These are phyloP conservation scores for Rhynchosporium graminicola DNA, from an alignment of 2,329 filamentous ascomycete species.

Conservation along the genomic window DNA sequence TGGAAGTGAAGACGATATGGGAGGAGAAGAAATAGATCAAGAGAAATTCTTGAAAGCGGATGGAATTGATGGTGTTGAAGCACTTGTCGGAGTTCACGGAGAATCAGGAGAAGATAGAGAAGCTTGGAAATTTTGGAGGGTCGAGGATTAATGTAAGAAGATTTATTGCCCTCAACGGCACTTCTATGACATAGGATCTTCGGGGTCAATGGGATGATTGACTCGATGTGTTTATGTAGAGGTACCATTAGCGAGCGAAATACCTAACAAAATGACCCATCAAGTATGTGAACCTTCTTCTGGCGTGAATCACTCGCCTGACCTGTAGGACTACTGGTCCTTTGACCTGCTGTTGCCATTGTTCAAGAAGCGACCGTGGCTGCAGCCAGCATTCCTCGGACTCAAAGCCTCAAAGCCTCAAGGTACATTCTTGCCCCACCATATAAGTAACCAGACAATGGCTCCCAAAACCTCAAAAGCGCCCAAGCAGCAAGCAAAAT, in stretches of 20 bases:
- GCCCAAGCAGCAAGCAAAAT: conserved; percentile 30
- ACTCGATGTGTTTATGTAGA: conserved; percentile 21
- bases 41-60: conserved; percentile 84
- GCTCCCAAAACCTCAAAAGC: conserved; percentile 34
- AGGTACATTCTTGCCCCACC: conserved; percentile 23
- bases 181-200: conserved; percentile 1
- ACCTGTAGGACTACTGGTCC: background rate
- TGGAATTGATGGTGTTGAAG: conserved; percentile 82
- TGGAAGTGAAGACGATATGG: conserved; percentile 73
- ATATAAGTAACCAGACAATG: conserved; percentile 26
- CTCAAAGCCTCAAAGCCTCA: conserved; percentile 21
- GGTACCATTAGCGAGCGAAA: conserved; percentile 21
- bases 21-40: conserved; percentile 89
- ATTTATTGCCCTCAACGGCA: conserved; percentile 31
- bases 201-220: conserved; percentile 11
- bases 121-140: conserved; percentile 86
- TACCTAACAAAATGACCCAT: conserved; percentile 14
- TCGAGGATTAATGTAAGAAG: conserved; percentile 45
- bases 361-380: conserved; percentile 26
- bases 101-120: conserved; percentile 64
- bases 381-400: conserved; percentile 27
- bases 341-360: conserved; percentile 24
- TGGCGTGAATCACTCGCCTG: background rate
- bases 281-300: background rate
- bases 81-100: conserved; percentile 77